These are phyloP conservation scores for Benincasa hispida DNA, from an alignment of 306 rosid genomes.

Conservation along the genomic window DNA sequence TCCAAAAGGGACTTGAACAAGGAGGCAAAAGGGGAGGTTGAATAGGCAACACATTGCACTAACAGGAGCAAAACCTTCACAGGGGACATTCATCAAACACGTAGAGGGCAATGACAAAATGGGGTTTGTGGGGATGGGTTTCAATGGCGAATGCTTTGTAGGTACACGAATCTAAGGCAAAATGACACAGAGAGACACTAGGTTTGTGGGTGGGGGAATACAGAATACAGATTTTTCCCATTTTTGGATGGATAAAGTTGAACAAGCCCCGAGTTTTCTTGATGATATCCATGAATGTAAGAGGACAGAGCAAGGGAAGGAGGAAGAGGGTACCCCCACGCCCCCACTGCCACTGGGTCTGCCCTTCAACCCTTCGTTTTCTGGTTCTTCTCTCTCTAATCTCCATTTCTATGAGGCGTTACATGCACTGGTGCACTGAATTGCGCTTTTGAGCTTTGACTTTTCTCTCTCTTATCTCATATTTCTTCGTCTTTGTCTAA, in stretches of 20 bases:
- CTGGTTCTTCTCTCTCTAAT: background rate
- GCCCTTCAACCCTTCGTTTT: background rate
- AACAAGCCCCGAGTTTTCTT: background rate
- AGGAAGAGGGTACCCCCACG: background rate
- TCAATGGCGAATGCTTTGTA: background rate
- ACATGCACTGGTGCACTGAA: background rate
- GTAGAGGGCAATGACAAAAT: background rate
- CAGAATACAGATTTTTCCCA: background rate
- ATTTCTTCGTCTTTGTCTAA: too few relatives aligned
- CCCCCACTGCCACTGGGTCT: background rate
- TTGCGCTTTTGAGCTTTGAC: background rate
- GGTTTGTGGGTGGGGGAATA: background rate
- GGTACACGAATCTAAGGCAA: background rate
- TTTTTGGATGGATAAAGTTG: background rate
- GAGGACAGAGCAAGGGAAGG: background rate
- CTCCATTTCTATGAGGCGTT: background rate
- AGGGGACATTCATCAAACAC: slow-evolving; percentile 3
- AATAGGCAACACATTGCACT: background rate
- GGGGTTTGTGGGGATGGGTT: background rate
- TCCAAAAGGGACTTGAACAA: background rate
- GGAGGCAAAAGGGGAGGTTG: background rate
- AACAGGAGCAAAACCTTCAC: background rate
- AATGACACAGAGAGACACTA: background rate
- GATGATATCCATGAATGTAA: background rate
- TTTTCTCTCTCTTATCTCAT: background rate